Evolutionary conservation across 1,284 basidiomycete species (phyloP).

Genomic region (Ustilago trichophora): DNA sequence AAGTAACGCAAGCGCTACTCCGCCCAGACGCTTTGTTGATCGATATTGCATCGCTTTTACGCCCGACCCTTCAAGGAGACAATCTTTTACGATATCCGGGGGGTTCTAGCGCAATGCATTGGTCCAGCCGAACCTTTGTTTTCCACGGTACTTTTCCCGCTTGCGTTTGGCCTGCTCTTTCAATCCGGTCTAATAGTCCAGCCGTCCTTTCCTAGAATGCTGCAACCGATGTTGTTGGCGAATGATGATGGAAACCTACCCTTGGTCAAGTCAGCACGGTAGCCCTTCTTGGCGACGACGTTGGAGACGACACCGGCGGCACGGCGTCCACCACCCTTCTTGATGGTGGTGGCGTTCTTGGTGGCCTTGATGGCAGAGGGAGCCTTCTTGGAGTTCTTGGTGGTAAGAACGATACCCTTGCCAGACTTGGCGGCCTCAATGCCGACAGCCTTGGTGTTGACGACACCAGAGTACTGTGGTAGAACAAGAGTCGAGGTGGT

Average conservation of each 20-base stretch:
- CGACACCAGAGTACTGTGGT: slow-evolving; percentile 56
- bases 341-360: slow-evolving; percentile 41
- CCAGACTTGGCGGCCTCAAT: slow-evolving; percentile 50
- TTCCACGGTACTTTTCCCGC: background rate
- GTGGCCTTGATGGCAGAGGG: slow-evolving; percentile 47
- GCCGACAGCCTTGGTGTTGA: slow-evolving; percentile 64
- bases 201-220: no score
- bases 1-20: slow-evolving; percentile 9
- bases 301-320: slow-evolving; percentile 60
- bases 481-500: background rate
- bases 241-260: slow-evolving; percentile 33
- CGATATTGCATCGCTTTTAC: slow-evolving; percentile 65
- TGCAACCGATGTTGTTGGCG: no score
- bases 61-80: slow-evolving; percentile 61
- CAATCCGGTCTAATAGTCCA: background rate
- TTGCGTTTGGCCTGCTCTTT: no score
- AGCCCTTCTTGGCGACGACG: slow-evolving; percentile 62
- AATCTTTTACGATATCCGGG: slow-evolving; percentile 47
- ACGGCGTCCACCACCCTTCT: slow-evolving; percentile 57
- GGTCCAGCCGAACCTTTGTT: slow-evolving; percentile 1
- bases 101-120: slow-evolving; percentile 66
- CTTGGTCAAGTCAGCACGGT: slow-evolving; percentile 62
- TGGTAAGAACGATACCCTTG: slow-evolving; percentile 58
- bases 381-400: slow-evolving; percentile 61
- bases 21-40: slow-evolving; percentile 27